Conservation (phyloP, 2,329 filamentous ascomycete species). For the Botrytis fabae region DNA sequence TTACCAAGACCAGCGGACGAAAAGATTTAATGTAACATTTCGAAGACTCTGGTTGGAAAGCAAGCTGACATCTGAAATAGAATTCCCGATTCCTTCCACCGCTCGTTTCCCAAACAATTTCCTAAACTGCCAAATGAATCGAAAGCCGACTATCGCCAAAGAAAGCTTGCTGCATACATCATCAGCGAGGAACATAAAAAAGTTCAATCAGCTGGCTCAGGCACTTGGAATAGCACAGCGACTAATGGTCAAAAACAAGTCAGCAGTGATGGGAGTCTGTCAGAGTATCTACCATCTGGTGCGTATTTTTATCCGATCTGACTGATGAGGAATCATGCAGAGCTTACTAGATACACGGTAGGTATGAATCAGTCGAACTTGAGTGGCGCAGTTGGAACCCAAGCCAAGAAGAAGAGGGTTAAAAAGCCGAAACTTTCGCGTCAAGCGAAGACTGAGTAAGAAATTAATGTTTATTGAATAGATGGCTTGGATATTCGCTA, state of each 20-base stretch:
- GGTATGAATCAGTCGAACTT: not conserved
- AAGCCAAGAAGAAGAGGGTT: not conserved
- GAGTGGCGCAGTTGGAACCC: not conserved
- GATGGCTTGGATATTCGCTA: not conserved
- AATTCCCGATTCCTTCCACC: not conserved
- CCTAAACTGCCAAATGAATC: not conserved
- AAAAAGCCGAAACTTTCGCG: not conserved
- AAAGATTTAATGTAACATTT: not conserved
- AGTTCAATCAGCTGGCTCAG: not conserved
- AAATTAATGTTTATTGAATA: not conserved
- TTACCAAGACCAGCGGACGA: not conserved
- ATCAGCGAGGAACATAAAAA: not conserved
- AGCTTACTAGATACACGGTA: not conserved
- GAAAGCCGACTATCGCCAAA: not conserved
- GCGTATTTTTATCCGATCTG: not conserved
- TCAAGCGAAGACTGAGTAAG: not conserved
- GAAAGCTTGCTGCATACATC: not conserved
- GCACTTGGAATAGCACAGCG: accelerated
- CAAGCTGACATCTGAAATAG: not conserved
- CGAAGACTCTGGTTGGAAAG: not conserved
- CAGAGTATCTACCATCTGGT: not conserved
- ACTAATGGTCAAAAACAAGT: not conserved
- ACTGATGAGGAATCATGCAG: not conserved
- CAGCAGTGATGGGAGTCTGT: too few relatives aligned
- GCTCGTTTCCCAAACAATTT: not conserved